Percentiles rank a stretch among this genome's conserved stretches.
Evolutionary conservation across 371 early-diverging fungal genomes (phyloP).

Genomic region (Syncephalastrum contaminatum): DNA sequence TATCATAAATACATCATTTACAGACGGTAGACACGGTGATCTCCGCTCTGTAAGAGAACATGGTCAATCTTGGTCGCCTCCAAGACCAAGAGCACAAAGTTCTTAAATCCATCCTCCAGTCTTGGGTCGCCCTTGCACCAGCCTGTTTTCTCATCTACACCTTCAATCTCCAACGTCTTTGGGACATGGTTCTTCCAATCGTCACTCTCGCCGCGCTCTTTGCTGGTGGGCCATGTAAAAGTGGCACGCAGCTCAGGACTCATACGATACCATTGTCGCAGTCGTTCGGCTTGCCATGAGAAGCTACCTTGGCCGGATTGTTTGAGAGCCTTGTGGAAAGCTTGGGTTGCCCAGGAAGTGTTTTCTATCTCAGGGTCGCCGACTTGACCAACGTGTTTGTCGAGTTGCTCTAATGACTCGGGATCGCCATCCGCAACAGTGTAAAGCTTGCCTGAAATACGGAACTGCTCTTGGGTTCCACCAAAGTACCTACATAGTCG

Average conservation of each 20-base stretch:
- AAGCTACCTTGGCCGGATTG: slow-evolving; percentile 9
- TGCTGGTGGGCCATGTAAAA: slow-evolving; percentile 6
- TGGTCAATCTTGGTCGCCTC: slow-evolving; percentile 18
- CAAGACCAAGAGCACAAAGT: slow-evolving; percentile 29
- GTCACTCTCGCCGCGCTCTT: not conserved
- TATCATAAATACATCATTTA: too few species aligned
- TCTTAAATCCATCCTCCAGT: slow-evolving; percentile 25
- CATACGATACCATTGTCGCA: slow-evolving; percentile 24
- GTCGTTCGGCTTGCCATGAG: slow-evolving; percentile 36
- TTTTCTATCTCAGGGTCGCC: not conserved
- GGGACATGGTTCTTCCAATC: not conserved
- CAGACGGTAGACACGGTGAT: too few species aligned
- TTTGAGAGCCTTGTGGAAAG: slow-evolving; percentile 1
- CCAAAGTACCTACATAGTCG: slow-evolving; percentile 29
- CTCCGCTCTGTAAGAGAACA: not conserved
- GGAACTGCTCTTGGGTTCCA: slow-evolving; percentile 39
- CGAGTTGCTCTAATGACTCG: not conserved
- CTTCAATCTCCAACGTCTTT: slow-evolving; percentile 12
- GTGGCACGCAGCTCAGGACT: slow-evolving; percentile 28
- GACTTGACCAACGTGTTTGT: not conserved
- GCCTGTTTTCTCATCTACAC: slow-evolving; percentile 12
- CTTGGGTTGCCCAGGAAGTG: not conserved
- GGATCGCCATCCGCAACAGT: not conserved
- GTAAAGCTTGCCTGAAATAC: slow-evolving; percentile 17
- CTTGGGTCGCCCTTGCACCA: slow-evolving; percentile 14